Base-by-base conservation (phyloP, 176 grass and related monocot species). In the Juncus inflexus region DNA sequence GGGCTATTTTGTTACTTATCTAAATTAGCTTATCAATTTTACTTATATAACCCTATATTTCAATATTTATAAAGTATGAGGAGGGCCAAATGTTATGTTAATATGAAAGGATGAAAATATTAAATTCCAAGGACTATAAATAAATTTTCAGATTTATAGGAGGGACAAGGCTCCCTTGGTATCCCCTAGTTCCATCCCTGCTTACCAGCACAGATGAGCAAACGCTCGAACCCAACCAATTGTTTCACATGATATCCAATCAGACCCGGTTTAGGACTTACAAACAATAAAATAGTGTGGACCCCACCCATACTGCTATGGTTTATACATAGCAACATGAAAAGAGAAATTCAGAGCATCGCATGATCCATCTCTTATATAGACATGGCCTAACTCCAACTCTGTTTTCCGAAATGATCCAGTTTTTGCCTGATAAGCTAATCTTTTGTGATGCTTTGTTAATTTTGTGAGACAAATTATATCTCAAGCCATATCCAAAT, bases 401-500 rank as follows among this genome's bases (percentile, higher is more conserved):
- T 82, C 87, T 91, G 81, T 43, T 50, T 86, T 65, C 13, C 58
- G 12, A 28, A 4, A 74, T 83, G 72, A 50, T 60, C 72, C 40
- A 78, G 63, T 54, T 35, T 79, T 12, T 57, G 74, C 57, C 77
- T 86, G 58, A 73, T 11, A 97, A 13, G 61, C 60, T 91, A 3
- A 97, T 70, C 80, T 52, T 84, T 41, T 77, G 77, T 61, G 87
- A 87, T 35, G 77, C 77, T n/a, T 73, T 65, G 35, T 69, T 37
- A 60, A 91, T 71, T 37, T 3, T 88, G 50, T 86, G 86, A 0
- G 88, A 84, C 62, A 83, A 97, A 35, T 65, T 86, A 6, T 89
- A 97, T 41, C 85, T 91, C 73, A 97, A 71, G 11, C 94, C 94
- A 39, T 97, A 82, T 16, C 94, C 94, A 77, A 82, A 97, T 53